Conservation (phyloP, 2,329 filamentous ascomycete species). For the Chrysosporium queenslandicum region DNA sequence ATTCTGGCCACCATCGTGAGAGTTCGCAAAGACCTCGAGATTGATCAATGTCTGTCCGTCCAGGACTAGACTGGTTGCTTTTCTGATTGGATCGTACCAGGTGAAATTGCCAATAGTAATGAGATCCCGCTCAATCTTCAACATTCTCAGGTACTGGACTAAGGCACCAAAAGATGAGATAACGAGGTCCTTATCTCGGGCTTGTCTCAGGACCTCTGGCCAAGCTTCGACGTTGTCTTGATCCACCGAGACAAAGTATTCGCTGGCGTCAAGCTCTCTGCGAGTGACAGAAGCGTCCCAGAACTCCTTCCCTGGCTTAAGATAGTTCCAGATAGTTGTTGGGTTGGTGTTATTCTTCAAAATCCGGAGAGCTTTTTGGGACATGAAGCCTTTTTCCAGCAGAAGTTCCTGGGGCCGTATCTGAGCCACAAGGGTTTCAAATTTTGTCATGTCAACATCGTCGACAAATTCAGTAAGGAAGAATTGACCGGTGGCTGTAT, state of each 20-base stretch:
- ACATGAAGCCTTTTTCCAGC: conserved; percentile 76
- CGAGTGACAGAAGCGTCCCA: conserved; percentile 75
- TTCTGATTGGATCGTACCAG: conserved; percentile 86
- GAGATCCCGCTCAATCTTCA: conserved; percentile 82
- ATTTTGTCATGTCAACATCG: conserved; percentile 86
- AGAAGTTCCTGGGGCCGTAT: conserved; percentile 79
- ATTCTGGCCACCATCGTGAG: conserved; percentile 70
- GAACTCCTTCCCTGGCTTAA: conserved; percentile 81
- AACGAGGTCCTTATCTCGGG: conserved; percentile 64
- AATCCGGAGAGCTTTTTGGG: conserved; percentile 80
- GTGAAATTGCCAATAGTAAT: conserved; percentile 85
- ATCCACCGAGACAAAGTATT: conserved; percentile 62
- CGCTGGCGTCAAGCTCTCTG: conserved; percentile 67
- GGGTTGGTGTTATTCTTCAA: conserved; percentile 91
- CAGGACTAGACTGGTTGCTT: conserved; percentile 76
- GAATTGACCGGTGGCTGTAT: conserved; percentile 92
- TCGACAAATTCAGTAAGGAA: conserved; percentile 86
- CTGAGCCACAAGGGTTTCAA: conserved; percentile 93
- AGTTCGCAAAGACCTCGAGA: conserved; percentile 93
- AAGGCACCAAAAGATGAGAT: conserved; percentile 90
- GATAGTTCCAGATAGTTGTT: conserved; percentile 88
- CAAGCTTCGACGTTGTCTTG: conserved; percentile 55
- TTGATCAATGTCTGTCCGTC: conserved; percentile 97
- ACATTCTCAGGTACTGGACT: conserved; percentile 69
- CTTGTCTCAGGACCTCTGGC: conserved; percentile 64